phyloP scores from a whole-genome alignment of 2,329 filamentous ascomycete species.

The Pseudogymnoascus sp. region DNA sequence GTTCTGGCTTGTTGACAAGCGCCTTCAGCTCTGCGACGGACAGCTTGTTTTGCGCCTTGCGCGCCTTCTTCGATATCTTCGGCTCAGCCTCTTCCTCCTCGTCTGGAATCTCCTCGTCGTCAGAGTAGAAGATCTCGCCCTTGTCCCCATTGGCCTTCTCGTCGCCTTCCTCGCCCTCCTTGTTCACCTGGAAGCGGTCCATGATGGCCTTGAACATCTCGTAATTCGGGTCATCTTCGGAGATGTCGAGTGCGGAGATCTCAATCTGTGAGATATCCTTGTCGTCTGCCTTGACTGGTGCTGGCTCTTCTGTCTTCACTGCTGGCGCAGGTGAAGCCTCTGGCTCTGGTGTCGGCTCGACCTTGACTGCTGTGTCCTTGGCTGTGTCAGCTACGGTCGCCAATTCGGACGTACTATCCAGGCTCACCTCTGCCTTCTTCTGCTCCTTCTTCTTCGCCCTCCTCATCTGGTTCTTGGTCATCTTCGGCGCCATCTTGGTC shows the following conservation, averaged over 20 bases:
- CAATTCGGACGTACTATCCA: not conserved
- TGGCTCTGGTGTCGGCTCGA: constrained; percentile 22
- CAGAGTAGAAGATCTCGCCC: constrained; percentile 74
- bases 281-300: constrained; percentile 24
- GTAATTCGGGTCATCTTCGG: constrained; percentile 68
- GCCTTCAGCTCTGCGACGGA: constrained; percentile 95
- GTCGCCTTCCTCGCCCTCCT: constrained; percentile 53
- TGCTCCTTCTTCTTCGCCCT: constrained; percentile 91
- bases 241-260: constrained; percentile 39
- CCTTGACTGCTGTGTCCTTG: constrained; percentile 25
- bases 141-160: constrained; percentile 65
- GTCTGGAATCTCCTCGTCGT: constrained; percentile 79
- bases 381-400: constrained; percentile 2
- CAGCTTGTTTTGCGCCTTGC: constrained; percentile 83
- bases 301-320: constrained; percentile 31
- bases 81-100: constrained; percentile 67
- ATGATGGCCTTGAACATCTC: constrained; percentile 79
- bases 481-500: constrained; percentile 31
- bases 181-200: constrained; percentile 62
- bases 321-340: constrained; percentile 18
- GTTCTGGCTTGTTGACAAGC: constrained; percentile 79
- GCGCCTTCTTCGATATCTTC: constrained; percentile 88
- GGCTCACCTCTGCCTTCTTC: constrained; percentile 56
- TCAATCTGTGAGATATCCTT: constrained; percentile 35
- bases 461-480: constrained; percentile 90